Evolutionary conservation across 1,139 yeast genomes (phyloP).

Genomic region (Yarrowia galli): DNA sequence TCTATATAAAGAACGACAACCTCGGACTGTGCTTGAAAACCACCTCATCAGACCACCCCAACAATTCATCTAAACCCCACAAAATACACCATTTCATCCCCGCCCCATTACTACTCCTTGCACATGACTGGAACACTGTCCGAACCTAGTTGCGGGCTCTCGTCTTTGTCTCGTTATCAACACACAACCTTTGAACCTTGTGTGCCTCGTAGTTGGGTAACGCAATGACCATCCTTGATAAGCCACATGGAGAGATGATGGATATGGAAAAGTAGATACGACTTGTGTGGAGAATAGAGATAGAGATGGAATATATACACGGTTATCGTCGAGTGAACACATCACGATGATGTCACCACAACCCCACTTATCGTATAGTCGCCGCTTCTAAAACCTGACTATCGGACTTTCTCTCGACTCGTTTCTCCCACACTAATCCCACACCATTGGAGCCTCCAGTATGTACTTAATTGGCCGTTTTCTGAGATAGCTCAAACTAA

Average conservation of each 20-base stretch:
- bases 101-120: constrained; percentile 35
- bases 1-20: no score
- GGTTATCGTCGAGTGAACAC: no score
- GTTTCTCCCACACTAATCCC: not conserved
- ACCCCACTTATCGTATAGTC: constrained; percentile 9
- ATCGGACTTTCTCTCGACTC: not conserved
- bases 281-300: not conserved
- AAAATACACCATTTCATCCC: constrained; percentile 6
- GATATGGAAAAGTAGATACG: no score
- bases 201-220: constrained; percentile 32
- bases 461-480: constrained; percentile 19
- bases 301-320: no score
- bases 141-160: not conserved
- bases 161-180: constrained; percentile 25
- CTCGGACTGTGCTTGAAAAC: no score
- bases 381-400: constrained; percentile 12
- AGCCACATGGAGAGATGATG: constrained; percentile 8
- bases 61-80: not conserved
- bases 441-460: constrained; percentile 1
- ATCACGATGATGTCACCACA: no score
- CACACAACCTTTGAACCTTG: constrained; percentile 35
- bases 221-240: constrained; percentile 34
- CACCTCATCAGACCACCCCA: not conserved
- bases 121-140: constrained; percentile 30
- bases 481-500: not conserved